Percentiles rank a stretch among this genome's conserved stretches.
Evolutionary conservation across 352 stramenopile species (phyloP).

Genomic region (Salisapilia sapeloensis): DNA sequence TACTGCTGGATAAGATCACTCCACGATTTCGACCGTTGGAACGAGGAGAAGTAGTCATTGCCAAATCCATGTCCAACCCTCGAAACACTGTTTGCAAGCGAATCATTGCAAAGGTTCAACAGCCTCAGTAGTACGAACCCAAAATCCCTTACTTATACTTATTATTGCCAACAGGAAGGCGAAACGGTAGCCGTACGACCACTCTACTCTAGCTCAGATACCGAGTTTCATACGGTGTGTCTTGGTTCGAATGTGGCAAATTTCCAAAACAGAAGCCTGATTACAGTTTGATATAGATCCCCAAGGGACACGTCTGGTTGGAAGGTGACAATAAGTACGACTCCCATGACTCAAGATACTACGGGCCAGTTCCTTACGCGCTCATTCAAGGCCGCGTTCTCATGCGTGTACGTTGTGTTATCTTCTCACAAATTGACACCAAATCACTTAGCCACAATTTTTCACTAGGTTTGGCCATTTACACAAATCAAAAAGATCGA

Average conservation of each 20-base stretch:
- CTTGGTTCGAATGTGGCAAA: neutral
- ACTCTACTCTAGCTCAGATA: slow-evolving; percentile 47
- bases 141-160: too few relatives aligned
- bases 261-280: neutral
- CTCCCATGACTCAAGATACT: slow-evolving; percentile 91
- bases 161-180: slow-evolving; percentile 21
- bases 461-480: slow-evolving; percentile 77
- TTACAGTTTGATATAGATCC: slow-evolving; percentile 16
- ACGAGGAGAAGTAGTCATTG: slow-evolving; percentile 78
- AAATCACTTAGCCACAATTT: too few relatives aligned
- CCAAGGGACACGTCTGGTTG: slow-evolving; percentile 90
- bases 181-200: slow-evolving; percentile 62
- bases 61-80: slow-evolving; percentile 73
- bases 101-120: slow-evolving; percentile 49
- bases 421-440: too few relatives aligned
- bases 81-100: slow-evolving; percentile 82
- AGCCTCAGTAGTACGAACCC: too few relatives aligned
- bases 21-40: slow-evolving; percentile 39
- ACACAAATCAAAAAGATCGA: slow-evolving; percentile 41
- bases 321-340: slow-evolving; percentile 95
- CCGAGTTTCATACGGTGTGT: slow-evolving; percentile 56
- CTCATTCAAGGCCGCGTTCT: slow-evolving; percentile 82
- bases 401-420: slow-evolving; percentile 49
- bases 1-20: slow-evolving; percentile 81
- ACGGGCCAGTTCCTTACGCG: slow-evolving; percentile 86